Evolutionary conservation across 306 rosid genomes (phyloP).

Genomic region (Comarum palustre): DNA sequence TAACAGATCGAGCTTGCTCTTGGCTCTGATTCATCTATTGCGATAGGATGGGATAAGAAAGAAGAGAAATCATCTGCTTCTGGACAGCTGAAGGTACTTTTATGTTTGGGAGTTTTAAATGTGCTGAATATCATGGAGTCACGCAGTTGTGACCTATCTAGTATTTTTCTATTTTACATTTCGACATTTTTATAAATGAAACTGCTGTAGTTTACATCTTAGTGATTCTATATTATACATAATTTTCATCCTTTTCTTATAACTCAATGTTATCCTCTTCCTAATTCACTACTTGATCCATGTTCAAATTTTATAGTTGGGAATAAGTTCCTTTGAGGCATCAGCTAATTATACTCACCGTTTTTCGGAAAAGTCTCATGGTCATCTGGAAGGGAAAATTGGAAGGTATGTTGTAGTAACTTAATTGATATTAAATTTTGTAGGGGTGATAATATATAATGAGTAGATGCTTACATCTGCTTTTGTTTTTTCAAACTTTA

Average conservation of each 20-base stretch:
- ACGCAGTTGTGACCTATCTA: not conserved
- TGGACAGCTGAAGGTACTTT: conserved; percentile 82
- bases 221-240: not conserved
- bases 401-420: conserved; percentile 64
- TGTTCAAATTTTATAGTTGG: conserved; percentile 57
- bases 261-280: not conserved
- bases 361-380: conserved; percentile 84
- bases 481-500: not conserved
- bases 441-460: not conserved
- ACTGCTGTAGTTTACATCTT: not conserved
- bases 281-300: conserved; percentile 21
- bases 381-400: conserved; percentile 70
- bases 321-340: conserved; percentile 68
- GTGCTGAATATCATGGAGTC: not conserved
- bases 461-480: not conserved
- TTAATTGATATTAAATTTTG: conserved; percentile 12
- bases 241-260: not conserved
- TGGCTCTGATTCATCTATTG: conserved; percentile 77
- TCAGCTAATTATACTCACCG: conserved; percentile 65
- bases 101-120: conserved; percentile 12
- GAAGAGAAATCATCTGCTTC: conserved; percentile 65
- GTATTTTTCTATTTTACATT: not conserved
- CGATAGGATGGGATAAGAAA: conserved; percentile 89
- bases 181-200: not conserved
- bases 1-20: conserved; percentile 72